phyloP scores from a whole-genome alignment of 371 early-diverging fungal species.

The Umbelopsis sp. region DNA sequence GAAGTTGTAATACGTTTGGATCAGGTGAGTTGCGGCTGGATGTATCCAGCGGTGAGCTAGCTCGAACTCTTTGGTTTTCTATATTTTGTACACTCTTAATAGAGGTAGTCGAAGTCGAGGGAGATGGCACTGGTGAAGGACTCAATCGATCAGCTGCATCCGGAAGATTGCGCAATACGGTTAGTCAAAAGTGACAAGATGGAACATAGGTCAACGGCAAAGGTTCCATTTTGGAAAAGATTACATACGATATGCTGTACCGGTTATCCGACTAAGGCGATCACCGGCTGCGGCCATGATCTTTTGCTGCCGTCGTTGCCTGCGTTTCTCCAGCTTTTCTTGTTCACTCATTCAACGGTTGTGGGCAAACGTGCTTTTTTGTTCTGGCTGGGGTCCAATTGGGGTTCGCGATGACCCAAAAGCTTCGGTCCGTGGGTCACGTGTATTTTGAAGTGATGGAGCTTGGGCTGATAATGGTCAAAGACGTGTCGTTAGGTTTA shows the following conservation, averaged over 20 bases:
- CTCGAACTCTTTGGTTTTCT: neutral
- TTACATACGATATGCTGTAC: constrained; percentile 49
- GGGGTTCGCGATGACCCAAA: too few relatives aligned
- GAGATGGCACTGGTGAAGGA: constrained; percentile 7
- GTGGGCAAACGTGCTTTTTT: neutral
- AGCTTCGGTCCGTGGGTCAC: too few relatives aligned
- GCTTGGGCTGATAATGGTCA: too few relatives aligned
- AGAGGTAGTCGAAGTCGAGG: neutral
- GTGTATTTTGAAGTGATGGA: too few relatives aligned
- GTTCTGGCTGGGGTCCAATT: too few relatives aligned
- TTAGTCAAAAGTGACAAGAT: neutral
- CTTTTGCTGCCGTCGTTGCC: constrained; percentile 60
- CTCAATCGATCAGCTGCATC: constrained; percentile 11
- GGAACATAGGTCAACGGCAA: too few relatives aligned
- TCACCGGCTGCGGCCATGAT: constrained; percentile 63
- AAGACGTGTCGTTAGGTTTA: too few relatives aligned
- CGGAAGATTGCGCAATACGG: neutral
- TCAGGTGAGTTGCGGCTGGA: neutral
- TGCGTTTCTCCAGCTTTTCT: constrained; percentile 58
- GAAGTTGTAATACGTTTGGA: constrained; percentile 7
- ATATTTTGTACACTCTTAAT: neutral
- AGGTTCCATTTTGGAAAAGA: neutral
- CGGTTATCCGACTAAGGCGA: constrained; percentile 60
- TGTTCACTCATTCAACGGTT: constrained; percentile 43
- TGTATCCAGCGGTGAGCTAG: constrained; percentile 4